Percentiles rank a stretch among this genome's conserved stretches.
phyloP scores from a whole-genome alignment of 257 asterid genomes.

The Paraleonurus japonicus region DNA sequence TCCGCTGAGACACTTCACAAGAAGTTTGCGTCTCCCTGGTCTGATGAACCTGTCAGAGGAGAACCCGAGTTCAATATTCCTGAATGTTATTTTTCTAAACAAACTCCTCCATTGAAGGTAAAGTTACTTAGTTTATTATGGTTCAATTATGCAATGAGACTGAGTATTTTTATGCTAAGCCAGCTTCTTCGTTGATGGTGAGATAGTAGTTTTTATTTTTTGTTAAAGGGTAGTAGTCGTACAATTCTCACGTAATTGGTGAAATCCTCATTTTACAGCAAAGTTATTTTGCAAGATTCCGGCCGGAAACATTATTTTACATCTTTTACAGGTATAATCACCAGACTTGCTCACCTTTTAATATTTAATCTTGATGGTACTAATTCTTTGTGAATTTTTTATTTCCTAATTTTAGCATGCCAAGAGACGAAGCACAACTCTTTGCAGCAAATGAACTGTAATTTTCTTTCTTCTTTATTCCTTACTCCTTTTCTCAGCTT shows the following conservation, averaged over 20 bases:
- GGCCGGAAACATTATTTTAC: slow-evolving; percentile 65
- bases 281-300: slow-evolving; percentile 57
- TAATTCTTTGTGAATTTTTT: slow-evolving; percentile 30
- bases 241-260: neutral
- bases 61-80: slow-evolving; percentile 76
- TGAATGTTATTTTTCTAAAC: slow-evolving; percentile 66
- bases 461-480: slow-evolving; percentile 27
- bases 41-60: slow-evolving; percentile 82
- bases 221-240: slow-evolving; percentile 5
- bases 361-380: slow-evolving; percentile 13
- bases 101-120: slow-evolving; percentile 64
- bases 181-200: slow-evolving; percentile 53
- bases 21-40: slow-evolving; percentile 91
- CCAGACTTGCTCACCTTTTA: neutral
- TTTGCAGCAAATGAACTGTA: slow-evolving; percentile 88
- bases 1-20: slow-evolving; percentile 76
- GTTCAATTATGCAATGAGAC: slow-evolving; percentile 34
- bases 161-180: slow-evolving; percentile 56
- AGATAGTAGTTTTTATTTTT: slow-evolving; percentile 17
- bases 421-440: slow-evolving; percentile 86
- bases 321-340: slow-evolving; percentile 68
- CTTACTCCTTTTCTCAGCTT: neutral
- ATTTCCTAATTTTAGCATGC: slow-evolving; percentile 66
- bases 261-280: slow-evolving; percentile 48
- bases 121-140: slow-evolving; percentile 20